Evolutionary conservation across 805 yeast species (phyloP).

Genomic region (Ascoidea rubescens): DNA sequence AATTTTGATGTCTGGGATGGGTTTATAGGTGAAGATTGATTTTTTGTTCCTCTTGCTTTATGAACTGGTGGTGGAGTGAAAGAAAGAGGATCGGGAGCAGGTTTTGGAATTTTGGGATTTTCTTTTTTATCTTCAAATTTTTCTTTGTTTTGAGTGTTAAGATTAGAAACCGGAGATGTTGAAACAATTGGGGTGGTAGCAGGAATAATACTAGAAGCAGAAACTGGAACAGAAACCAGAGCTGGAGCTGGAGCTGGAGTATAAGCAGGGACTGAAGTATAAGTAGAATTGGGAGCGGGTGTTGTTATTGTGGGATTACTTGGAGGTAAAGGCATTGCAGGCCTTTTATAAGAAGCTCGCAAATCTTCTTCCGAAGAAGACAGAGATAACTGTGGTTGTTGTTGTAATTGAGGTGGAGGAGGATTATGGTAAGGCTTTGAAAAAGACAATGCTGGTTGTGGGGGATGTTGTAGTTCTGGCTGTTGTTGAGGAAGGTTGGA

Average conservation of each 20-base stretch:
- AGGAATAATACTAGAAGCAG: background rate
- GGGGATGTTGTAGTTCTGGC: background rate
- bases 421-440: background rate
- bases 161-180: background rate
- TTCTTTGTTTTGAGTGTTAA: background rate
- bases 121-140: background rate
- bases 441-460: background rate
- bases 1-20: background rate
- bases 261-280: background rate
- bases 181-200: background rate
- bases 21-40: background rate
- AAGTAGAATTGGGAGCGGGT: background rate
- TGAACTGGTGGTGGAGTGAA: conserved; percentile 31
- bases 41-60: conserved; percentile 15
- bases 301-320: background rate
- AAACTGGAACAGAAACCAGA: background rate
- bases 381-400: background rate
- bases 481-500: background rate
- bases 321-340: background rate
- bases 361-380: background rate
- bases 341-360: background rate
- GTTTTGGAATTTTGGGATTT: conserved; percentile 4
- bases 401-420: background rate
- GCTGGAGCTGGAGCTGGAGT: background rate
- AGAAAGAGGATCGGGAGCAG: conserved; percentile 21